Evolutionary conservation across 352 stramenopile genomes (phyloP).

Genomic region (Pythium sukuiense): DNA sequence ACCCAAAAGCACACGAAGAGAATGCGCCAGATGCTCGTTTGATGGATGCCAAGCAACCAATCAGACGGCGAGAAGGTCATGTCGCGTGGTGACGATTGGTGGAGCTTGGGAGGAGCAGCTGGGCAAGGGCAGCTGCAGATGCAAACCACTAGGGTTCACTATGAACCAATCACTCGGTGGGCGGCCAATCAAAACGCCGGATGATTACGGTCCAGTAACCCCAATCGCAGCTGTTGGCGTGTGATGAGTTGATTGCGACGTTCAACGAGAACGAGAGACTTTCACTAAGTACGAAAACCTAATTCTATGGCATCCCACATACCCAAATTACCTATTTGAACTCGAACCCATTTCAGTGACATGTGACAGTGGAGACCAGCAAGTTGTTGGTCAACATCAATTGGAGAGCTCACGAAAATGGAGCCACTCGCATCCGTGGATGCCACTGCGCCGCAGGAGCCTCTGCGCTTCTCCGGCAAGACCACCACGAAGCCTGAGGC

Average conservation of each 20-base stretch:
- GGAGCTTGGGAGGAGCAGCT: constrained; percentile 9
- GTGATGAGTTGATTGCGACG: constrained; percentile 18
- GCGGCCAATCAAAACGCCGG: constrained; percentile 17
- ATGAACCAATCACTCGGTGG: constrained; percentile 33
- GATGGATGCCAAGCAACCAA: constrained; percentile 8
- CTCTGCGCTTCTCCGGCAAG: constrained; percentile 65
- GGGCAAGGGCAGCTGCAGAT: not conserved
- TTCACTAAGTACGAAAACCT: constrained; percentile 14
- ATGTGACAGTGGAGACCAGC: not conserved
- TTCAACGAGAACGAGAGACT: not conserved
- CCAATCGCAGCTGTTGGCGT: not conserved
- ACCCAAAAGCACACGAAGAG: not conserved
- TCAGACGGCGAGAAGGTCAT: not conserved
- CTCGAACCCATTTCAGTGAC: constrained; percentile 8
- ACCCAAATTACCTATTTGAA: not conserved
- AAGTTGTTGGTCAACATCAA: constrained; percentile 14
- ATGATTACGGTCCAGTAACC: constrained; percentile 24
- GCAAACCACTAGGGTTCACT: not conserved
- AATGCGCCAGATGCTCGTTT: constrained; percentile 7
- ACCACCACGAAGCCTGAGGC: not conserved
- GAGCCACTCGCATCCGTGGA: constrained; percentile 21
- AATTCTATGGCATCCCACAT: not conserved
- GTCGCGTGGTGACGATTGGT: constrained; percentile 19
- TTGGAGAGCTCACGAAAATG: constrained; percentile 17
- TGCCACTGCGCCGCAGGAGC: constrained; percentile 17